Conservation (phyloP, 2,329 filamentous ascomycete genomes). For the Claviceps citrina region DNA sequence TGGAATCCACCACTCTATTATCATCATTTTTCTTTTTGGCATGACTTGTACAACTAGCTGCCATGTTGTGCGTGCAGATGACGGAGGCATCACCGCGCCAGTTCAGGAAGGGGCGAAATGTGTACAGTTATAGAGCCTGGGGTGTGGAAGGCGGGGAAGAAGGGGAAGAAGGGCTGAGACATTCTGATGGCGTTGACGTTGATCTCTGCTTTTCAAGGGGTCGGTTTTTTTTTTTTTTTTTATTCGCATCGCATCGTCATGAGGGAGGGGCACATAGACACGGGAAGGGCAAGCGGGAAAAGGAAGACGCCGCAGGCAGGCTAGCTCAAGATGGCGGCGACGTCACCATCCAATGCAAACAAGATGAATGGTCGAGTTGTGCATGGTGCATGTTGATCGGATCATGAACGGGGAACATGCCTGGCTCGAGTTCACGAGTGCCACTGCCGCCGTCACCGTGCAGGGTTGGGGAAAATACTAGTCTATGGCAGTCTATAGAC, state of each 20-base stretch:
- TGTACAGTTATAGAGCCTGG: background rate
- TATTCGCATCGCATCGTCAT: background rate
- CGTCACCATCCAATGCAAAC: too few species aligned
- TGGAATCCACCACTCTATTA: background rate
- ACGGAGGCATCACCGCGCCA: background rate
- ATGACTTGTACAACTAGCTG: constrained; percentile 4
- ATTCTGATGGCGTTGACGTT: background rate
- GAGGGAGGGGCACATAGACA: background rate
- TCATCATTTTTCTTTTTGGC: background rate
- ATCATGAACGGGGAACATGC: too few species aligned
- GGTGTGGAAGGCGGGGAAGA: background rate
- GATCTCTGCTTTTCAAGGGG: too few species aligned
- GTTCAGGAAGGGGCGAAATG: background rate
- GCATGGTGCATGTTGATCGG: too few species aligned
- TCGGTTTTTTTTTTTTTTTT: background rate
- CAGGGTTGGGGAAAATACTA: too few species aligned
- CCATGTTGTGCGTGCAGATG: background rate
- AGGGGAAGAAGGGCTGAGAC: background rate
- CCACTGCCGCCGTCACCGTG: too few species aligned
- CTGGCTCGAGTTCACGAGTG: too few species aligned
- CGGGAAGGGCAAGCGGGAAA: background rate
- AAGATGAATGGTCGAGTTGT: too few species aligned
- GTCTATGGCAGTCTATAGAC: too few species aligned
- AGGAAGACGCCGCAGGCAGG: background rate
- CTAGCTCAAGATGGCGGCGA: too few species aligned